Base-by-base conservation (phyloP, 2,329 filamentous ascomycete genomes). In the Neonectria coccinea region DNA sequence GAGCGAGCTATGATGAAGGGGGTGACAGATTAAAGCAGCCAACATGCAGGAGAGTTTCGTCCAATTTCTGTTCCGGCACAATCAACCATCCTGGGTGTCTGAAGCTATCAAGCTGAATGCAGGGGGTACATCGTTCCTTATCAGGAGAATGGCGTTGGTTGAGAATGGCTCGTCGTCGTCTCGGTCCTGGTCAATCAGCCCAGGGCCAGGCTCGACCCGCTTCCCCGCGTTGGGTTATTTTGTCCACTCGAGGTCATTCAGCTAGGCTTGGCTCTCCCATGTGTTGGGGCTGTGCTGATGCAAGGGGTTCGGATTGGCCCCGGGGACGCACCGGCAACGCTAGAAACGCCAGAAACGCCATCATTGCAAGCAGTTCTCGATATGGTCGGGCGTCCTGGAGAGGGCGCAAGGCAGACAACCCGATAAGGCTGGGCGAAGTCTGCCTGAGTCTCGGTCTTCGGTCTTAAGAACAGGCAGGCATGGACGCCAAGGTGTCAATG, bases 221-320 rank as follows among this genome's bases (percentile, higher is more conserved):
- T 63, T 68, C 59, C 63, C 65, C 56, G 58, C 55, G 54, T 44
- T 45, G 45, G 18, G 22, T n/a, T 44, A 56, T 62, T 52, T 54
- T 22, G 47, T 41, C 27, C 45, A n/a, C 44, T 39, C 5, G 33
- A 31, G 42, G 56, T 60, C 58, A 59, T 69, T 72, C 71, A 73
- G 70, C 71, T 73, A 42, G 29, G 54, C 64, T 71, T 71, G 60
- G 65, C 67, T 48, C 51, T 60, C 45, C 9, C 8, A 62, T 64
- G 39, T 47, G 20, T 54, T 45, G 69, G 44, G 71, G 71, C 71
- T 72, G 65, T 71, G 71, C 56, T 51, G 27, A 64, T 56, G 67
- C 69, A 73, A 59, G 69, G 71, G 39, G 36, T 42, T 53, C 39
- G 56, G 50, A 69, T 67, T 67, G 66, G 67, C 42, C 52, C 53